Evolutionary conservation across 2,329 filamentous ascomycete species (phyloP).

Genomic region (Ophiosphaerella herpotricha): DNA sequence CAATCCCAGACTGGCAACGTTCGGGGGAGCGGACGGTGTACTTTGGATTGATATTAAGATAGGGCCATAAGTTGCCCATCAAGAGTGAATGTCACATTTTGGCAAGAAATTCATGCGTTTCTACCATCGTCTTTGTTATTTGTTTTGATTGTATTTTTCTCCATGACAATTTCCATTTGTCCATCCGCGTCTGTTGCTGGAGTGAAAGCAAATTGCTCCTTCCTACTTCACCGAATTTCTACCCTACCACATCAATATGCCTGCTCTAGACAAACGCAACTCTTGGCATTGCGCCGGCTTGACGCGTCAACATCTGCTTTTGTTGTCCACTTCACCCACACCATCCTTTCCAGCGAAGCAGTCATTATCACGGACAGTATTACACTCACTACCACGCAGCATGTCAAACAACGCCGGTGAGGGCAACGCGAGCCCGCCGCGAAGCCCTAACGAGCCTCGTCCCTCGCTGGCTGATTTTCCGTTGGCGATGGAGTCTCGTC

Average conservation of each 20-base stretch:
- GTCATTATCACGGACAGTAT: constrained; percentile 1
- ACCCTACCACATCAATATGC: no score
- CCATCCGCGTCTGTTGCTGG: no score
- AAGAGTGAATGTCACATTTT: no score
- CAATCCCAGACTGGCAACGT: constrained; percentile 11
- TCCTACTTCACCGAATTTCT: no score
- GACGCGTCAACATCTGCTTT: background rate
- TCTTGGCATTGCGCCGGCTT: background rate
- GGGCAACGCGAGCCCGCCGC: background rate
- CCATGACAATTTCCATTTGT: no score
- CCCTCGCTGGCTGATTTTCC: background rate
- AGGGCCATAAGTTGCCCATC: no score
- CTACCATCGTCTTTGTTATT: no score
- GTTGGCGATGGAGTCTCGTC: background rate
- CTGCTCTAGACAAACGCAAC: no score
- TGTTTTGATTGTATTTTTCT: no score
- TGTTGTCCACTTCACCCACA: background rate
- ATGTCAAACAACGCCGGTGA: constrained; percentile 12
- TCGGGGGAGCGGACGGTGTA: constrained; percentile 21
- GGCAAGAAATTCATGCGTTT: no score
- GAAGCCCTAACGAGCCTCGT: background rate
- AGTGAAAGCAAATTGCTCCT: no score
- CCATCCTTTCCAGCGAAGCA: constrained; percentile 8
- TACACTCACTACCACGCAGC: constrained; percentile 3
- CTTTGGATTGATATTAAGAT: constrained; percentile 15